Conservation (phyloP, 2,329 filamentous ascomycete genomes). For the Arthroderma uncinatum region DNA sequence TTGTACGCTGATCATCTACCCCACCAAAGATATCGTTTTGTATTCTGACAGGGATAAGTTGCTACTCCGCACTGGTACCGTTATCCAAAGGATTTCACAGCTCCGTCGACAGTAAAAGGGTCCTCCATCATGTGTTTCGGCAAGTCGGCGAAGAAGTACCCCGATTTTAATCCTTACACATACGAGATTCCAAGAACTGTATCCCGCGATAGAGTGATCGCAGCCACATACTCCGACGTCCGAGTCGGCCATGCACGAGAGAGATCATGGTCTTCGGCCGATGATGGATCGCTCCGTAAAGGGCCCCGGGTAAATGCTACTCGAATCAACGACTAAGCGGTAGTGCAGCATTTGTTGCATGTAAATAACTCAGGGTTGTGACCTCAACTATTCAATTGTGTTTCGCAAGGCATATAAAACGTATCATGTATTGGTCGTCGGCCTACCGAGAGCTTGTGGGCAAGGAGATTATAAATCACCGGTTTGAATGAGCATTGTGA, state of each 20-base stretch:
- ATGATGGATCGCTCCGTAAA: background rate
- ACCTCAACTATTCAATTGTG: too few species aligned
- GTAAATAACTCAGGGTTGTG: too few species aligned
- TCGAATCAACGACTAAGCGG: background rate
- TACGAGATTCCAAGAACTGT: background rate
- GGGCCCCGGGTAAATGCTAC: background rate
- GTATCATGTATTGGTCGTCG: too few species aligned
- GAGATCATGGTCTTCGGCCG: background rate
- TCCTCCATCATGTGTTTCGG: conserved; percentile 2
- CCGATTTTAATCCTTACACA: conserved; percentile 5
- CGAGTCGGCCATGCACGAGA: background rate
- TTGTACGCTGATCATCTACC: too few species aligned
- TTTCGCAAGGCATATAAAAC: too few species aligned
- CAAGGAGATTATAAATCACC: too few species aligned
- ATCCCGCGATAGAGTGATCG: background rate
- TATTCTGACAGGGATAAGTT: too few species aligned
- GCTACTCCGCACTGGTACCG: background rate
- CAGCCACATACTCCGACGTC: background rate
- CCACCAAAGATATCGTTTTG: too few species aligned
- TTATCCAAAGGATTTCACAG: too few species aligned
- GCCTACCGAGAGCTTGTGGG: too few species aligned
- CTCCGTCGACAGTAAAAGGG: background rate
- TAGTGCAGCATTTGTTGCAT: too few species aligned
- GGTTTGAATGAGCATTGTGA: too few species aligned
- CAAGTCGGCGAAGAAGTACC: background rate